Evolutionary conservation across 1,284 basidiomycete species (phyloP).

Genomic region (Cutaneotrichosporon cyanovorans): DNA sequence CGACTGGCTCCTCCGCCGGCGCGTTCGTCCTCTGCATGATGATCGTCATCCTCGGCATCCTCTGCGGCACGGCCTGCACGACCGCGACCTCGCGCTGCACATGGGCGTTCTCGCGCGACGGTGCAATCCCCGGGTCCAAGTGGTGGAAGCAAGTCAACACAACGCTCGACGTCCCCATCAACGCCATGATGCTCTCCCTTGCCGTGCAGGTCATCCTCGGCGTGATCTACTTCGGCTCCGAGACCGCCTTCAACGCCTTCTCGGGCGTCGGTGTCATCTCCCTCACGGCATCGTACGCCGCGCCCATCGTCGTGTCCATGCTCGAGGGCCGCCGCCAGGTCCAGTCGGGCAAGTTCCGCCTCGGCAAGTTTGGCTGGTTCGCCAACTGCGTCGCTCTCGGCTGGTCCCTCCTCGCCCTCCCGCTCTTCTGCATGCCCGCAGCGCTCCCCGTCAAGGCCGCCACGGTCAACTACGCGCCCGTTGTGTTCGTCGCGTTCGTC

Average conservation of each 20-base stretch:
- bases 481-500: constrained; percentile 57
- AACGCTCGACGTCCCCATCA: constrained; percentile 44
- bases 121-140: constrained; percentile 44
- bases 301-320: constrained; percentile 45
- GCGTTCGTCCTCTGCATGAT: constrained; percentile 46
- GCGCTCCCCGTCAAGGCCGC: constrained; percentile 24
- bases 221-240: constrained; percentile 42
- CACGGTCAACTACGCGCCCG: constrained; percentile 50
- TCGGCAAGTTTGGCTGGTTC: constrained; percentile 42
- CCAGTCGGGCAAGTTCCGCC: constrained; percentile 28
- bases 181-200: constrained; percentile 44
- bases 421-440: constrained; percentile 33
- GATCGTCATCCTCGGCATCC: constrained; percentile 46
- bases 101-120: constrained; percentile 47
- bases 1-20: constrained; percentile 41
- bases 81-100: constrained; percentile 36
- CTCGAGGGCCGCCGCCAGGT: constrained; percentile 34
- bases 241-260: constrained; percentile 41
- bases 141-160: constrained; percentile 41
- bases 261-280: constrained; percentile 40
- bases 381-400: constrained; percentile 31
- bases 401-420: constrained; percentile 32
- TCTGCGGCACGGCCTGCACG: constrained; percentile 42
- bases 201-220: constrained; percentile 44
- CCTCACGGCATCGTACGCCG: constrained; percentile 38